Base-by-base conservation (phyloP, 2,329 filamentous ascomycete genomes). In the Ilyonectria destructans region DNA sequence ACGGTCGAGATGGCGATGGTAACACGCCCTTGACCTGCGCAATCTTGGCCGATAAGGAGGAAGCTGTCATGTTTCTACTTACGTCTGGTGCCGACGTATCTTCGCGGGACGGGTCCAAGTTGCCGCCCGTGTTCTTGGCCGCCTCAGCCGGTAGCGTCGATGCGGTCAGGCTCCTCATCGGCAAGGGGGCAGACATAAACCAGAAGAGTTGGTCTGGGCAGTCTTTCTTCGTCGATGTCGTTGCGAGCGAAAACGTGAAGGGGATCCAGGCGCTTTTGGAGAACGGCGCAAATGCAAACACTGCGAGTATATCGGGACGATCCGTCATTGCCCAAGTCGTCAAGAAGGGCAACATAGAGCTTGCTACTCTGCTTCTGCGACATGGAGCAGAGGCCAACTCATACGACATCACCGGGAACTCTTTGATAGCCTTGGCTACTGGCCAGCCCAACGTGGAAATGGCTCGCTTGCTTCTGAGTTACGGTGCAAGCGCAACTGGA, bases 301-400 rank as follows among this genome's bases (percentile, higher is more conserved):
- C 70, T 1, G 74, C 71, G 0, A 75, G 70, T 35, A 63, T 73
- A 2, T 74, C 73, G 0, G 80, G 80, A 10, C 65, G 75, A 12
- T 74, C 74, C 0, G 68, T 77, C 9, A 72, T 82, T n/a, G 75
- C 75, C 0, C 70, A 75, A 5, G 77, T 75, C 12, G 69, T 78
- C 1, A 74, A 72, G 43, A 78, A 77, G 49, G 74, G 72, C 0
- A 74, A 79, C 4, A 8, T 73, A 13, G 78, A 78, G 4, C 68
- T 81, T 3, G 75, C 74, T 0, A 62, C 71, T n/a, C 51, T 81
- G 9, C 71, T 82, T 3, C 62, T 82, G 21, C 69, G 76, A 12
- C 73, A 71, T 31, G 83, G 84, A 7, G 84, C 84, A n/a, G 75
- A 78, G 6, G 60, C 75, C 1, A 78, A 77, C 13, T 71, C 76